Percentiles rank a stretch among this genome's conserved stretches.
Conservation (phyloP, 306 rosid genomes). For the Rosa multiflora region DNA sequence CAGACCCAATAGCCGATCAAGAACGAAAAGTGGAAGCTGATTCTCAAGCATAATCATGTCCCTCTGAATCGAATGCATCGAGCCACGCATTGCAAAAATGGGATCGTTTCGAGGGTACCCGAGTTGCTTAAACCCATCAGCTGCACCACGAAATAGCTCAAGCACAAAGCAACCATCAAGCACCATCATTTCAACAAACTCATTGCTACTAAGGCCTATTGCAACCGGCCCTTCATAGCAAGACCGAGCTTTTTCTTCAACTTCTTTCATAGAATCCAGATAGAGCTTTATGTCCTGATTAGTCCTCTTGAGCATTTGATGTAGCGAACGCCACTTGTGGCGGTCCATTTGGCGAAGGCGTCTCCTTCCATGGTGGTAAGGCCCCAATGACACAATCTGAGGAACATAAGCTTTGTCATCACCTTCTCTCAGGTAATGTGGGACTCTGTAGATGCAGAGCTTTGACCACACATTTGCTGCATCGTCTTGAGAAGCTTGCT, state of each 20-base stretch:
- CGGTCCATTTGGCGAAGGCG: constrained; percentile 82
- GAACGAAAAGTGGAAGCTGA: constrained; percentile 71
- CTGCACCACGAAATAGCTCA: constrained; percentile 74
- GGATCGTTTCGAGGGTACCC: constrained; percentile 82
- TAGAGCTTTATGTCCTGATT: constrained; percentile 51
- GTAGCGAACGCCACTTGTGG: constrained; percentile 93
- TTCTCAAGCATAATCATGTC: constrained; percentile 95
- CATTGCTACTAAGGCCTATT: constrained; percentile 61
- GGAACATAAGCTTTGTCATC: constrained; percentile 78
- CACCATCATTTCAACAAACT: constrained; percentile 86
- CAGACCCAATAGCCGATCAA: constrained; percentile 58
- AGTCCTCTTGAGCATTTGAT: constrained; percentile 54
- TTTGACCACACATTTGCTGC: constrained; percentile 70
- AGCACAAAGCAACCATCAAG: constrained; percentile 82
- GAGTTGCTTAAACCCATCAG: constrained; percentile 58
- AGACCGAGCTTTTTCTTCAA: constrained; percentile 68
- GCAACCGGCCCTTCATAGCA: constrained; percentile 60
- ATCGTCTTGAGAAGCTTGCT: constrained; percentile 72
- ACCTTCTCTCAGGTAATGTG: constrained; percentile 69
- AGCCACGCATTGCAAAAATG: constrained; percentile 85
- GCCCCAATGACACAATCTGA: constrained; percentile 77
- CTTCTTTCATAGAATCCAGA: constrained; percentile 63
- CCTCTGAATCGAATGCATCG: constrained; percentile 85
- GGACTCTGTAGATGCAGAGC: constrained; percentile 67
- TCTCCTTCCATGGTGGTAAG: constrained; percentile 75